Base-by-base conservation (phyloP, 1,284 basidiomycete species). In the Apiotrichum sp. region DNA sequence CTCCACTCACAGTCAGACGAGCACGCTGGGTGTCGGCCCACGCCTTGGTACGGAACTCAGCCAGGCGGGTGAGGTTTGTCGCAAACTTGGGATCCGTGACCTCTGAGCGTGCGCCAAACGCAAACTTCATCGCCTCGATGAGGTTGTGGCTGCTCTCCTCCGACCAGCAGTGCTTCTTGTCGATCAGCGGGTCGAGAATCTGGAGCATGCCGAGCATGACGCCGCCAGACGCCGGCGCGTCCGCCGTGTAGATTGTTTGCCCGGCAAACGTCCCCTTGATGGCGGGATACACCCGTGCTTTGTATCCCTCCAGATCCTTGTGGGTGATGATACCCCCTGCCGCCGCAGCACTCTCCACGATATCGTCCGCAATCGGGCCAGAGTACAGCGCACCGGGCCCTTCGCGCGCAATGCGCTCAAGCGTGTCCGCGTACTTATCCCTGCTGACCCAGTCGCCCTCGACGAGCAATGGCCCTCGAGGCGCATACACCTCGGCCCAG, bases 401-500 rank as follows among this genome's bases (percentile, higher is more conserved):
- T 10, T 71, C 46, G 8, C 64, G 45, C 0, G 73, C 75, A 31
- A 78, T 72, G 29, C 29, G 62, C 49, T 71, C 68, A 2, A 78
- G 64, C 2, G 74, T 74, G 32, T 62, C 51, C 9, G 68, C 75
- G 47, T 74, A 76, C 64, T 87, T 87, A 16, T 78, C 80, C 14
- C 89, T 80, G 48, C 76, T 78, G 48, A 95, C 85, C 38, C 77
- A 78, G 35, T 95, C 86, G 34, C 91, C 91, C 67, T 86, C 83
- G 44, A 80, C 79, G 41, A 92, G 75, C 36, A 92, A 77, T 36
- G 68, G 71, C 14, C 90, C 90, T n/a, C 81, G 70, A 0, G 89
- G 89, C 10, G 89, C 86, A 71, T 93, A 95, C 43, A 91, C 81
- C 9, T 81, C 75, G 36, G 77, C 79, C 90, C 90, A 97, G 58